Conservation (phyloP, 2,329 filamentous ascomycete species). For the Fusarium phyllophilum region DNA sequence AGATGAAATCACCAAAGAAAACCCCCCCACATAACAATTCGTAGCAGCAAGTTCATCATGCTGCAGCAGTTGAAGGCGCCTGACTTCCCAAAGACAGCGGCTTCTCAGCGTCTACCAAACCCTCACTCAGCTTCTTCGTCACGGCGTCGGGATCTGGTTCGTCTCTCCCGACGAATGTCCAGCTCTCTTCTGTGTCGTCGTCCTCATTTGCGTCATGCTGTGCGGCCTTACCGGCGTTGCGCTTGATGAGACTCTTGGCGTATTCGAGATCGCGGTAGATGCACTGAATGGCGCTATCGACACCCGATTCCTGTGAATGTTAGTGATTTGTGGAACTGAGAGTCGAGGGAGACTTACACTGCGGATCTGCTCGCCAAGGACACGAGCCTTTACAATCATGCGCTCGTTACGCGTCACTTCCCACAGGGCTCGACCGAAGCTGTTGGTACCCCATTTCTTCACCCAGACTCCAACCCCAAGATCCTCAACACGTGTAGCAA, state of each 20-base stretch:
- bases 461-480: constrained; percentile 91
- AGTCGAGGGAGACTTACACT: constrained; percentile 65
- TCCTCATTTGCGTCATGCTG: constrained; percentile 57
- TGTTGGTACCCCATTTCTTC: constrained; percentile 87
- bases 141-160: constrained; percentile 58
- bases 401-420: constrained; percentile 88
- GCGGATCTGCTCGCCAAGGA: constrained; percentile 87
- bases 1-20: neutral
- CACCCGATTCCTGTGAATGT: constrained; percentile 79
- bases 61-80: constrained; percentile 17
- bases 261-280: constrained; percentile 97
- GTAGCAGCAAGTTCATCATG: constrained; percentile 9
- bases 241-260: constrained; percentile 83
- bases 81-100: constrained; percentile 40
- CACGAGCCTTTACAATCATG: constrained; percentile 87
- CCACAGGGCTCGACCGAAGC: constrained; percentile 89
- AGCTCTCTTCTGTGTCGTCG: constrained; percentile 78
- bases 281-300: constrained; percentile 88
- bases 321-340: constrained; percentile 20
- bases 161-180: constrained; percentile 83
- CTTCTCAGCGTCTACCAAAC: constrained; percentile 41
- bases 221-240: constrained; percentile 64
- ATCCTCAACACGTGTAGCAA: constrained; percentile 88
- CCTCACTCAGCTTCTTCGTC: constrained; percentile 54
- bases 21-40: neutral